Evolutionary conservation across 805 yeast genomes (phyloP).

Genomic region (Metschnikowia kofuensis): DNA sequence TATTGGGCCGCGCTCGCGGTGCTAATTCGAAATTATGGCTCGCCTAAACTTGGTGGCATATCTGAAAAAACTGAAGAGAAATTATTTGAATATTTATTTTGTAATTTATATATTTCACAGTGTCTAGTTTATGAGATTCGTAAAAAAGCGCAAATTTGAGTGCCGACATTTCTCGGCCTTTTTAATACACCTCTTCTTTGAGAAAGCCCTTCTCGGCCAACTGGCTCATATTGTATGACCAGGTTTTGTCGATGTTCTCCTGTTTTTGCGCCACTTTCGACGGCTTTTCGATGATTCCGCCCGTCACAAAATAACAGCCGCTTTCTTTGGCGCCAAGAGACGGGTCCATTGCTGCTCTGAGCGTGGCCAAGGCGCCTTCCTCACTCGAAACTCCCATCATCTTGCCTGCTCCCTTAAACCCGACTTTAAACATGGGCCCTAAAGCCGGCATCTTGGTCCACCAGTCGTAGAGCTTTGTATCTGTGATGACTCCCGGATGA

Average conservation of each 20-base stretch:
- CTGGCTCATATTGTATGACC: slow-evolving; percentile 27
- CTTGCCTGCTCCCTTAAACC: slow-evolving; percentile 15
- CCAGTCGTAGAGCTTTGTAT: slow-evolving; percentile 31
- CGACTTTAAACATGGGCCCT: slow-evolving; percentile 19
- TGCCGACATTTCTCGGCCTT: no score
- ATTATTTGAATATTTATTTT: no score
- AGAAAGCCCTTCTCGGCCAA: slow-evolving; percentile 20
- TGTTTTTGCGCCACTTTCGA: slow-evolving; percentile 23
- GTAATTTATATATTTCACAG: no score
- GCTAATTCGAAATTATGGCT: background rate
- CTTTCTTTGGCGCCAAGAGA: slow-evolving; percentile 21
- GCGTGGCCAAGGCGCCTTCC: slow-evolving; percentile 33
- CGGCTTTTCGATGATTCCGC: slow-evolving; percentile 28
- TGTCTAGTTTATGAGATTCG: no score
- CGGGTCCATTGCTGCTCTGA: slow-evolving; percentile 33
- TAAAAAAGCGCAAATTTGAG: no score
- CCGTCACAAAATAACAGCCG: slow-evolving; percentile 32
- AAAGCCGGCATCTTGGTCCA: slow-evolving; percentile 26
- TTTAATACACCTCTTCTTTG: background rate
- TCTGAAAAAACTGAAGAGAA: background rate
- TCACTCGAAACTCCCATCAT: slow-evolving; percentile 31
- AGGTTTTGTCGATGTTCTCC: slow-evolving; percentile 23
- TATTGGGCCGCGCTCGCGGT: background rate
- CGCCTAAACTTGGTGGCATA: background rate
- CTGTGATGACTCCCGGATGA: slow-evolving; percentile 39